Percentiles rank a stretch among this genome's conserved stretches.
Conservation (phyloP, 2,329 filamentous ascomycete genomes). For the Aspergillus spinulosporus region DNA sequence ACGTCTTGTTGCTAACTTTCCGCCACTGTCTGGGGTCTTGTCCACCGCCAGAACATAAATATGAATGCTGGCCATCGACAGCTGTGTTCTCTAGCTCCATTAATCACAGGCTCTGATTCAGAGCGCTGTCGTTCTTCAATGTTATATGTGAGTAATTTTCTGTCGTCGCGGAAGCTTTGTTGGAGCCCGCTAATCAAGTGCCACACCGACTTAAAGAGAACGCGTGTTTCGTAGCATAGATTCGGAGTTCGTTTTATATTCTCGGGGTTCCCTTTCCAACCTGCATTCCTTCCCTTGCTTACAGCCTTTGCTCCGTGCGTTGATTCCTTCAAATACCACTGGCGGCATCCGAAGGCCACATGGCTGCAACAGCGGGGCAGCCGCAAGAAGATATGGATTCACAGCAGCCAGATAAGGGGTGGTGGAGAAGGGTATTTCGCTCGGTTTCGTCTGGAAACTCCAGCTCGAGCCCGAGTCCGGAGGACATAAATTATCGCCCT, state of each 20-base stretch:
- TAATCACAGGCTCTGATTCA: constrained; percentile 1
- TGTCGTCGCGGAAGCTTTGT: neutral
- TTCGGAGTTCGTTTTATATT: neutral
- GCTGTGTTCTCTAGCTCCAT: neutral
- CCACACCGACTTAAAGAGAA: constrained; percentile 3
- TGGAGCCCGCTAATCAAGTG: constrained; percentile 1
- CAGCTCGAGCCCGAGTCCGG: constrained; percentile 8
- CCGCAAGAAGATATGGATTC: neutral
- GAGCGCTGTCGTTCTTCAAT: neutral
- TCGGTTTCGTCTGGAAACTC: neutral
- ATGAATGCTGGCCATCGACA: constrained; percentile 9
- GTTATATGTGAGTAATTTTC: constrained; percentile 6
- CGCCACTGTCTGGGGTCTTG: neutral
- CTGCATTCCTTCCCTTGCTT: no score
- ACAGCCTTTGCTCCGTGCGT: neutral
- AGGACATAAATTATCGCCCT: constrained; percentile 31
- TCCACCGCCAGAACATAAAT: neutral
- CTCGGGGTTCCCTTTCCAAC: neutral
- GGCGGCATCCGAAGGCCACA: constrained; percentile 6
- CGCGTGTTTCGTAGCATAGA: neutral
- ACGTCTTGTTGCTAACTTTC: neutral
- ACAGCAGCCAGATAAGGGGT: constrained; percentile 4
- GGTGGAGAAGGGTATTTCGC: constrained; percentile 26
- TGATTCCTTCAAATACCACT: neutral
- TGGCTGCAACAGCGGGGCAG: neutral